Percentiles rank a stretch among this genome's conserved stretches.
Conservation (phyloP, 371 early-diverging fungal genomes). For the Apophysomyces trapeziformis region DNA sequence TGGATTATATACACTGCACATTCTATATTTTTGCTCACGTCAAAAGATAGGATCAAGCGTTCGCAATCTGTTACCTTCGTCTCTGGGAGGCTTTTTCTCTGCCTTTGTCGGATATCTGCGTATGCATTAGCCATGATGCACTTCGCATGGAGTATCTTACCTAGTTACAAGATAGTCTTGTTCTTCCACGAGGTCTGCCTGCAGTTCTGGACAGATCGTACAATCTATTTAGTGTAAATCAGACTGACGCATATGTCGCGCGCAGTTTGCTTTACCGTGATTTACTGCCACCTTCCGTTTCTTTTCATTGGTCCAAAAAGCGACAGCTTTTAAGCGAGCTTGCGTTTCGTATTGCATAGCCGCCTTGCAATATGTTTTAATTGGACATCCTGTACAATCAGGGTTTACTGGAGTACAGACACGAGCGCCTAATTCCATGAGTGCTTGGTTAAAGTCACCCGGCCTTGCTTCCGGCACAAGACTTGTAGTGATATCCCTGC, state of each 20-base stretch:
- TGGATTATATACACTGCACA: conserved; percentile 69
- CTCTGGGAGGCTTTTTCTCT: conserved; percentile 64
- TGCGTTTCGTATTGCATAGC: conserved; percentile 45
- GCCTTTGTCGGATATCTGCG: conserved; percentile 66
- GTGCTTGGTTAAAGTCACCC: conserved; percentile 83
- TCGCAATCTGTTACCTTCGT: conserved; percentile 55
- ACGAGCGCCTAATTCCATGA: conserved; percentile 87
- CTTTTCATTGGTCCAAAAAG: conserved; percentile 25
- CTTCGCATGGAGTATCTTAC: conserved; percentile 6
- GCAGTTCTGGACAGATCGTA: conserved; percentile 33
- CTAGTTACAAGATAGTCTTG: conserved; percentile 43
- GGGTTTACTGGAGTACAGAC: conserved; percentile 80
- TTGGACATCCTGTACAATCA: conserved; percentile 70
- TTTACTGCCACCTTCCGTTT: conserved; percentile 31
- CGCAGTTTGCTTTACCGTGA: conserved; percentile 26
- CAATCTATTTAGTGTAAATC: conserved; percentile 26
- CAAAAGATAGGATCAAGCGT: too few relatives aligned
- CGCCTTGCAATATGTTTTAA: conserved; percentile 64
- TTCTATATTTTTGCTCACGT: conserved; percentile 30
- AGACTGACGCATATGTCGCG: conserved; percentile 1
- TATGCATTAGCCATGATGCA: background rate
- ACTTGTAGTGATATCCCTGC: conserved; percentile 63
- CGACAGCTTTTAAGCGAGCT: conserved; percentile 21
- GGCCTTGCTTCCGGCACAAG: conserved; percentile 62
- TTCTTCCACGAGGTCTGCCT: conserved; percentile 28